Conservation (phyloP, 2,329 filamentous ascomycete species). For the Ascochyta fabae region DNA sequence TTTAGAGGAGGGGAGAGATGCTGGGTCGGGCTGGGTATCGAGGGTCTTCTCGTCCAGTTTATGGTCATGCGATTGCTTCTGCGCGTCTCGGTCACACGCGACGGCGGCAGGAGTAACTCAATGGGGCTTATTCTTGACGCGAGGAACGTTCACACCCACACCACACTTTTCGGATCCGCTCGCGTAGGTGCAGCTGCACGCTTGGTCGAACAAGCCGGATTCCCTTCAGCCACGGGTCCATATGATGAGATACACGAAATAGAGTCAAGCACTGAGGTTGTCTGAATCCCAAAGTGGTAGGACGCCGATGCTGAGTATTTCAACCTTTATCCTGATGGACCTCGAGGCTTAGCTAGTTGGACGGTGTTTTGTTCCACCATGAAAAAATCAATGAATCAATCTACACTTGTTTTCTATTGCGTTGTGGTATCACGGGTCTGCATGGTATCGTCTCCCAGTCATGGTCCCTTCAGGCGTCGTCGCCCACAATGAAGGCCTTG, state of each 20-base stretch:
- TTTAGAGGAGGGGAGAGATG: constrained; percentile 42
- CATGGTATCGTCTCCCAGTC: background rate
- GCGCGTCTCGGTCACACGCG: constrained; percentile 45
- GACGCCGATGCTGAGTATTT: constrained; percentile 51
- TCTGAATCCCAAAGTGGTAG: constrained; percentile 56
- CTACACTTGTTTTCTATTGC: background rate
- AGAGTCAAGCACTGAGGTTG: constrained; percentile 98
- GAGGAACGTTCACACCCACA: constrained; percentile 72
- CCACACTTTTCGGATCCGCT: constrained; percentile 53
- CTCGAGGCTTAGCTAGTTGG: constrained; percentile 39
- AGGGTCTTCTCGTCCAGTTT: constrained; percentile 84
- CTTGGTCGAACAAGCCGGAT: constrained; percentile 74
- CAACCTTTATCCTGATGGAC: constrained; percentile 58
- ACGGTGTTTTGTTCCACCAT: background rate
- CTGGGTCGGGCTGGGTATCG: constrained; percentile 40
- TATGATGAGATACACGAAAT: constrained; percentile 89
- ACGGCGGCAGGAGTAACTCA: constrained; percentile 77
- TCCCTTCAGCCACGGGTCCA: constrained; percentile 60
- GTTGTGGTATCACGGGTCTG: constrained; percentile 7
- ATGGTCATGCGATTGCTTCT: constrained; percentile 96
- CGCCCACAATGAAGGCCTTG: constrained; percentile 58
- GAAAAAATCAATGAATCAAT: background rate
- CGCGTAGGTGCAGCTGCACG: constrained; percentile 52
- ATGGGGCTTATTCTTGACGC: constrained; percentile 99
- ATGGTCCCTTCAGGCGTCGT: constrained; percentile 27